Evolutionary conservation across 164 flowering plant genomes (phyloP).

Genomic region (Stephania cephalantha): DNA sequence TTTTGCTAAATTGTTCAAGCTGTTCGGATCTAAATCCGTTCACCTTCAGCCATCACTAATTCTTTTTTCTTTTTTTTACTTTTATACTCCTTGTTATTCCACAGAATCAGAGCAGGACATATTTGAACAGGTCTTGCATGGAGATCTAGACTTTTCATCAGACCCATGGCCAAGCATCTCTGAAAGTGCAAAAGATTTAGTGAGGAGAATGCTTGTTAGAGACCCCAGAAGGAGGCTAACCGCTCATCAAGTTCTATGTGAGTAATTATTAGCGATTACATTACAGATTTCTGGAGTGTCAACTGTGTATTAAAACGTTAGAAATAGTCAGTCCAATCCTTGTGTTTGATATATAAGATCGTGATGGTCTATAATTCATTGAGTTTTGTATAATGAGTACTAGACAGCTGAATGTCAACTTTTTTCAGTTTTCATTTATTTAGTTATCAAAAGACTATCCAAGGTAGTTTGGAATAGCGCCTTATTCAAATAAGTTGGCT

Average conservation of each 20-base stretch:
- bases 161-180: slow-evolving; percentile 88
- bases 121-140: slow-evolving; percentile 71
- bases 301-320: background rate
- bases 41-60: background rate
- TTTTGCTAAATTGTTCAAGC: background rate
- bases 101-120: slow-evolving; percentile 70
- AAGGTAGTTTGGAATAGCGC: no score
- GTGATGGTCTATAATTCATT: no score
- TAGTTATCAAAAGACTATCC: no score
- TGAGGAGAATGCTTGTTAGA: slow-evolving; percentile 61
- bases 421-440: no score
- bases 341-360: background rate
- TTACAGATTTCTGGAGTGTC: background rate
- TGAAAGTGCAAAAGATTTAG: slow-evolving; percentile 72
- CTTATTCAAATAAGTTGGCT: no score
- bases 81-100: background rate
- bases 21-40: background rate
- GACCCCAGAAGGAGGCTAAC: slow-evolving; percentile 64
- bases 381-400: no score
- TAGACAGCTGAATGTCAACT: no score
- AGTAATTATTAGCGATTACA: slow-evolving; percentile 22
- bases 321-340: background rate
- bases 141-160: slow-evolving; percentile 59
- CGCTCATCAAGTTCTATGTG: slow-evolving; percentile 78
- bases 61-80: background rate